Conservation (phyloP, 345 rosid species). For the Bretschneidera sinensis region DNA sequence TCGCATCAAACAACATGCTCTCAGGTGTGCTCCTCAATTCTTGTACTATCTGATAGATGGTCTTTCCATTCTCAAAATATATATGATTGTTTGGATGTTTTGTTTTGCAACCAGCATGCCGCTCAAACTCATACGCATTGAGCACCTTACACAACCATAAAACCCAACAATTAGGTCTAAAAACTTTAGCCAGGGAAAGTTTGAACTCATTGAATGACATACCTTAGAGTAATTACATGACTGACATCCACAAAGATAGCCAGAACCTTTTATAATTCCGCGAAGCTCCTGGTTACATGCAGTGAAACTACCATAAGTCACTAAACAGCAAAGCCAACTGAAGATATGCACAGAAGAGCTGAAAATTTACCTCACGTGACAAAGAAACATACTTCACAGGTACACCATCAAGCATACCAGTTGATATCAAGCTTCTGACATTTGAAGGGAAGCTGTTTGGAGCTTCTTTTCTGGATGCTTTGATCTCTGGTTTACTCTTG, state of each 20-base stretch:
- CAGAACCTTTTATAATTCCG: constrained; percentile 80
- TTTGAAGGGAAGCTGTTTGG: constrained; percentile 92
- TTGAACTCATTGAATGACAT: constrained; percentile 18
- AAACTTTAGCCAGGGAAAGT: not conserved
- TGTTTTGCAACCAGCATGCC: constrained; percentile 88
- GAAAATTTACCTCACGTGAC: constrained; percentile 67
- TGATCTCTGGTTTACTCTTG: constrained; percentile 52
- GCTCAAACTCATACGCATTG: constrained; percentile 87
- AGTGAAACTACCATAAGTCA: constrained; percentile 15
- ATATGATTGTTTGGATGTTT: constrained; percentile 97
- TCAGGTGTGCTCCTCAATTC: constrained; percentile 79
- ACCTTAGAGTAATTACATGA: constrained; percentile 76
- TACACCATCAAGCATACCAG: constrained; percentile 91
- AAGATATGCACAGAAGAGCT: constrained; percentile 2
- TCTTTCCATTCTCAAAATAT: constrained; percentile 90
- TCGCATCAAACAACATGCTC: constrained; percentile 62
- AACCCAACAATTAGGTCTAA: not conserved
- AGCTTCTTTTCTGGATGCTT: constrained; percentile 66
- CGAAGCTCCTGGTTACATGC: constrained; percentile 59
- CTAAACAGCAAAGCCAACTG: constrained; percentile 11
- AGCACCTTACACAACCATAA: constrained; percentile 46
- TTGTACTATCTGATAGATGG: constrained; percentile 90
- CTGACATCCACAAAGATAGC: constrained; percentile 89
- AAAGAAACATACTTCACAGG: constrained; percentile 77
- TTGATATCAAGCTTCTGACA: constrained; percentile 84